A percentile compares a stretch with the other conserved stretches of the same genome.
These are phyloP conservation scores for Chytriomyces hyalinus DNA, from an alignment of 192 early-diverging fungal genomes.

Conservation along the genomic window DNA sequence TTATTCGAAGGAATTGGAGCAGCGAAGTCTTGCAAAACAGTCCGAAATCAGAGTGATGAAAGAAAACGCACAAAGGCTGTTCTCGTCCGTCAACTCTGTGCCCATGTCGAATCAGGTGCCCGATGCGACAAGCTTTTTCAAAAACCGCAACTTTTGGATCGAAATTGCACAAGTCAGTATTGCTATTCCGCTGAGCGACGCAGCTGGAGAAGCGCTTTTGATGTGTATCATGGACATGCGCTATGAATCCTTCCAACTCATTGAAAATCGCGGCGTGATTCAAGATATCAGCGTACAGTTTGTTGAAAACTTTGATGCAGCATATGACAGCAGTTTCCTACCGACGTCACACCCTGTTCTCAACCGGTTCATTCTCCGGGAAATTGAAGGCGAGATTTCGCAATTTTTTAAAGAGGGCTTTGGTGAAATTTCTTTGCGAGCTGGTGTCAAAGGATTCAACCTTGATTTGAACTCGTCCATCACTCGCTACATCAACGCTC, in stretches of 20 bases:
- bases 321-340: conserved; percentile 36
- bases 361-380: conserved; percentile 45
- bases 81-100: conserved; percentile 66
- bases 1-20: conserved; percentile 69
- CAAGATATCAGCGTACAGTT: conserved; percentile 71
- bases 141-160: conserved; percentile 58
- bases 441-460: conserved; percentile 73
- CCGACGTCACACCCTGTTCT: conserved; percentile 30
- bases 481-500: conserved; percentile 66
- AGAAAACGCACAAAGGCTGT: conserved; percentile 67
- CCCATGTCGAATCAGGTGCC: conserved; percentile 51
- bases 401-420: conserved; percentile 41
- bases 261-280: conserved; percentile 59
- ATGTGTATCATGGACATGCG: conserved; percentile 63
- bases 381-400: conserved; percentile 47
- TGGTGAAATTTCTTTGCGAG: conserved; percentile 56
- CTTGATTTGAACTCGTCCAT: conserved; percentile 72
- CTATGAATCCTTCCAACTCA: conserved; percentile 65
- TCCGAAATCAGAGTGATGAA: conserved; percentile 54
- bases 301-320: conserved; percentile 52
- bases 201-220: conserved; percentile 60
- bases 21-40: conserved; percentile 61
- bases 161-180: conserved; percentile 62
- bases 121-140: conserved; percentile 59
- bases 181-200: conserved; percentile 64